Evolutionary conservation across 805 yeast genomes (phyloP), one percentile per base, ranked within the genome.

Genomic region (Ogataea dorogensis): DNA sequence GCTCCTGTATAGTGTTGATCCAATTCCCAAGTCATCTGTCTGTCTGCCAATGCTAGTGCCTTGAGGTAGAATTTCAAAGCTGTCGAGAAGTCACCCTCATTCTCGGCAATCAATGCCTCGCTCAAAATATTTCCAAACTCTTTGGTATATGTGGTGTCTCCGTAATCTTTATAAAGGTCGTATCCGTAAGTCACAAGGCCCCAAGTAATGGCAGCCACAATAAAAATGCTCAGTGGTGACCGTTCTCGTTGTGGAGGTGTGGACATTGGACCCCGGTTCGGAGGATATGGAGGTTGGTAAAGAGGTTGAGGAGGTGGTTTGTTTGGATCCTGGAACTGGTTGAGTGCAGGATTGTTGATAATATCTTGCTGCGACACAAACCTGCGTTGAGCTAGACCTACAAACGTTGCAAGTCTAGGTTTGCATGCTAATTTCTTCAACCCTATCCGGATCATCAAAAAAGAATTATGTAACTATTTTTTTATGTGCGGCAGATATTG

Each of bases 1-100:
- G 87, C 73, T 0, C 96, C 95, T 0, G 96, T 86, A 58, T 83
- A 88, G 54, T 85, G 93, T 54, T 86, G 93, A 32, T 77, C 65
- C 24, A 81, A 49, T 6, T 70, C 71, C 42, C 75, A 73, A 52
- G 81, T 53, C 0, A 66, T 68, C 28, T 75, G 60, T 13, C 68
- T 63, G 33, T 81, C 75, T 26, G 86, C 78, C 42, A 73, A 71
- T 12, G 74, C 67, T 23, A 88, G 61, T 0, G 91, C 93, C 47
- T 81, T 83, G 15, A 83, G 63, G 60, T 86, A 91, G 45, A 70
- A 64, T 36, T 72, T 70, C 39, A 87, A 65, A 1, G 97, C 95
- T 40, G 72, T 65, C 72, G 83, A 32, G 68, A 66, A 22, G 69
- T 74, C 27, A 67, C 81, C 50, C 71, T 42, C 40, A 4, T 40